Conservation (phyloP, 805 yeast genomes). For the Wickerhamomyces alni region DNA sequence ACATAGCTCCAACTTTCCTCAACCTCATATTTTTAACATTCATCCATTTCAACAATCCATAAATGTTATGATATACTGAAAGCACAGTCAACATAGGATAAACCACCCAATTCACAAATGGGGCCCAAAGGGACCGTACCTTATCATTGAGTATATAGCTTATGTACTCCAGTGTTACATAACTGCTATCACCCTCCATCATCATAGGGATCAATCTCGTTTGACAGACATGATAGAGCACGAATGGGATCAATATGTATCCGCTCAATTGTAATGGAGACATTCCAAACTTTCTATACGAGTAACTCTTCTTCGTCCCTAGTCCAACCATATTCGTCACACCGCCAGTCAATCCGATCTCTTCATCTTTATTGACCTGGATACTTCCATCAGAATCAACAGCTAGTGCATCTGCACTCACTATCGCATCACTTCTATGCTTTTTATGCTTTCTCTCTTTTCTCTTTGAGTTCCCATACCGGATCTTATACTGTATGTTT, state of each 20-base stretch:
- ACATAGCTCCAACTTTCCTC: constrained; percentile 38
- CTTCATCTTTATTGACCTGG: constrained; percentile 33
- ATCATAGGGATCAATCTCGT: constrained; percentile 44
- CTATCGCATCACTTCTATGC: constrained; percentile 10
- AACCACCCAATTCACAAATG: constrained; percentile 24
- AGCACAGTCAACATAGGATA: constrained; percentile 30
- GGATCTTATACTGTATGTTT: constrained; percentile 20
- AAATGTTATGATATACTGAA: constrained; percentile 46
- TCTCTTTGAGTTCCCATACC: constrained; percentile 18
- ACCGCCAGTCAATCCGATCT: constrained; percentile 58
- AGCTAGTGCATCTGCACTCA: constrained; percentile 12
- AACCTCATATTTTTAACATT: constrained; percentile 32
- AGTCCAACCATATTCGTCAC: constrained; percentile 44
- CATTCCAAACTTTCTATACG: constrained; percentile 38
- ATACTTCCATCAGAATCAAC: constrained; percentile 10
- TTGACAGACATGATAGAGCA: constrained; percentile 40
- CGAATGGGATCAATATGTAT: constrained; percentile 39
- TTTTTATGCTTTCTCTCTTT: constrained; percentile 20
- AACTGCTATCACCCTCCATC: constrained; percentile 60
- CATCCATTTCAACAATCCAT: constrained; percentile 47
- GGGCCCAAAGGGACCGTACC: constrained; percentile 23
- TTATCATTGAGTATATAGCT: constrained; percentile 29
- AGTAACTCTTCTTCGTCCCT: constrained; percentile 43
- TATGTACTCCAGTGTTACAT: constrained; percentile 47
- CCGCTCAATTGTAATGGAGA: constrained; percentile 61